Percentiles rank a stretch among this genome's conserved stretches.
Conservation (phyloP, 129 eudicot species). For the Dittrichia graveolens region DNA sequence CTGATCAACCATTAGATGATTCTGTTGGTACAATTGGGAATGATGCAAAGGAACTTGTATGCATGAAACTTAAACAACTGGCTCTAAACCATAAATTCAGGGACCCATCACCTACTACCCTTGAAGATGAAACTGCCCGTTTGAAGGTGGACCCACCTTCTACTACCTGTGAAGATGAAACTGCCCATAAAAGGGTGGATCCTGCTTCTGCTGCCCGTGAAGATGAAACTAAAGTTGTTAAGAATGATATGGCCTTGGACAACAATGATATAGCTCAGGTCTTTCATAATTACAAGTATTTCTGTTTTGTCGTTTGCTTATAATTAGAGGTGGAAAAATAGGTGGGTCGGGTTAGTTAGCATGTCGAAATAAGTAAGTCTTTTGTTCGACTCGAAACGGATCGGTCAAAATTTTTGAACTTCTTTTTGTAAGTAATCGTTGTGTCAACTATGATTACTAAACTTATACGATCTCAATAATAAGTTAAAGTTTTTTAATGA, state of each 20-base stretch:
- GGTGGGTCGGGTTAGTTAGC: neutral
- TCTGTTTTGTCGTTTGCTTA: too few relatives aligned
- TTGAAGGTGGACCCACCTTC: conserved; percentile 17
- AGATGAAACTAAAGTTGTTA: neutral
- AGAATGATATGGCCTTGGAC: neutral
- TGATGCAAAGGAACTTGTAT: conserved; percentile 49
- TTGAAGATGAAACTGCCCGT: conserved; percentile 29
- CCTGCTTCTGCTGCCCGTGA: neutral
- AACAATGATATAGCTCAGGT: conserved; percentile 56
- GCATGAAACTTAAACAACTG: conserved; percentile 54
- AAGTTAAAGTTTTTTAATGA: neutral
- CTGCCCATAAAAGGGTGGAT: neutral
- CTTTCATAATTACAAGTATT: conserved; percentile 18
- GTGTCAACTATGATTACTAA: conserved; percentile 3
- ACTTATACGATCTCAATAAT: neutral
- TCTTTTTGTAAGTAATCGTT: neutral
- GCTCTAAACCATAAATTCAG: conserved; percentile 21
- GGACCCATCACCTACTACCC: conserved; percentile 12
- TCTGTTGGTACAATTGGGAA: conserved; percentile 22
- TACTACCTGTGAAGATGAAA: conserved; percentile 22
- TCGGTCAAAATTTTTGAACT: neutral
- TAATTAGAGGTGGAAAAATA: neutral
- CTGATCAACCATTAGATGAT: conserved; percentile 10
- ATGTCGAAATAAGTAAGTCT: neutral
- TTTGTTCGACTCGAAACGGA: neutral